Evolutionary conservation across 129 eudicot genomes (phyloP).

Genomic region (Daucus carota): DNA sequence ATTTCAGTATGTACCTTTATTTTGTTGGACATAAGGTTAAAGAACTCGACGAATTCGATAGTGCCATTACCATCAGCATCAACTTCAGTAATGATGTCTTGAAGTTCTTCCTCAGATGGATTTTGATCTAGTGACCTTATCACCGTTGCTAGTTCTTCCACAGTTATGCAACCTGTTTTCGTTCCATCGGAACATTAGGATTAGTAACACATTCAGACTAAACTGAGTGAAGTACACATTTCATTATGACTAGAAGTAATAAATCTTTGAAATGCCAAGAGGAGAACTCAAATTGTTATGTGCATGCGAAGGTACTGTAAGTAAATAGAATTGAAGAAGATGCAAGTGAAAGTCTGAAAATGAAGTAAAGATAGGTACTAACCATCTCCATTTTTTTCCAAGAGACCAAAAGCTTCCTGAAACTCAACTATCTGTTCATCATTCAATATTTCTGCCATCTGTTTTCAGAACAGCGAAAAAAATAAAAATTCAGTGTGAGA

Average conservation of each 20-base stretch:
- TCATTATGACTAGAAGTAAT: too few species aligned
- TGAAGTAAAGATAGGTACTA: not conserved
- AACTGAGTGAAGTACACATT: too few species aligned
- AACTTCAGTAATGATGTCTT: slow-evolving; percentile 35
- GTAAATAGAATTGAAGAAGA: too few species aligned
- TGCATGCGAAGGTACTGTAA: too few species aligned
- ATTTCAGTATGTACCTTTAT: slow-evolving; percentile 33
- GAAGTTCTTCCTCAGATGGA: slow-evolving; percentile 46
- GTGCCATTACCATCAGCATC: slow-evolving; percentile 50
- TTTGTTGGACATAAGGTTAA: slow-evolving; percentile 47
- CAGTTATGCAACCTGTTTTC: slow-evolving; percentile 36
- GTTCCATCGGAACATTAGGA: too few species aligned
- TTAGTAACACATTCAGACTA: too few species aligned
- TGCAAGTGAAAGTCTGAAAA: too few species aligned
- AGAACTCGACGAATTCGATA: slow-evolving; percentile 43
- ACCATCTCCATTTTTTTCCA: slow-evolving; percentile 39
- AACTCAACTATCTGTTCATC: slow-evolving; percentile 9
- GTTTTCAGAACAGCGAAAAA: not conserved
- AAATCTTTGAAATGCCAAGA: too few species aligned
- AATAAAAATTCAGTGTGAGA: not conserved
- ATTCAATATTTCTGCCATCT: not conserved
- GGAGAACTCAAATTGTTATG: too few species aligned
- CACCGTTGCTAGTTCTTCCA: slow-evolving; percentile 44
- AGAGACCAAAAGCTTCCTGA: slow-evolving; percentile 27
- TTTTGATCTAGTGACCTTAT: slow-evolving; percentile 51